Percentiles rank a stretch among this genome's conserved stretches.
phyloP scores from a whole-genome alignment of 2,329 filamentous ascomycete species.

The Chlorencoelia australis region DNA sequence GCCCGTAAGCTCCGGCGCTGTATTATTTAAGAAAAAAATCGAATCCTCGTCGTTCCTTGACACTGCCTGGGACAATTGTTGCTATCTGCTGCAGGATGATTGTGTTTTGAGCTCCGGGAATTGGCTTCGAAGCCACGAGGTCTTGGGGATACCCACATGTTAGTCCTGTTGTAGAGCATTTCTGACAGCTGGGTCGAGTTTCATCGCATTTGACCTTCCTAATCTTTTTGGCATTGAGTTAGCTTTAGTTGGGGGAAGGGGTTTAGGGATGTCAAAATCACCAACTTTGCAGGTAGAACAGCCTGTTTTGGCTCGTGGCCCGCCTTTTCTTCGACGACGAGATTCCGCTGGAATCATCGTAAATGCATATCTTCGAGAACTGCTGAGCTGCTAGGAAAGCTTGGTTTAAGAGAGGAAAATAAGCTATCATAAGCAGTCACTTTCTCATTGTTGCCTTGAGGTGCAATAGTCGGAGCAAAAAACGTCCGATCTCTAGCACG shows the following conservation, averaged over 20 bases:
- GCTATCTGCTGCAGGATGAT: conserved; percentile 12
- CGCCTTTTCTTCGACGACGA: conserved; percentile 1
- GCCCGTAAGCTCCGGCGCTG: conserved; percentile 19
- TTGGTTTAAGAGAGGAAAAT: not conserved
- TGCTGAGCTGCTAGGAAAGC: not conserved
- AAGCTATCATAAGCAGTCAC: not conserved
- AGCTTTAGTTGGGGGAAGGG: not conserved
- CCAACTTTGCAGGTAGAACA: conserved; percentile 8
- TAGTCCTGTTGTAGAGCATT: conserved; percentile 8
- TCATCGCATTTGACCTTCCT: conserved; percentile 13
- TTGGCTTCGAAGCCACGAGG: not conserved
- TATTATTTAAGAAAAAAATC: conserved; percentile 20
- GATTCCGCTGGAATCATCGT: not conserved
- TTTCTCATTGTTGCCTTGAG: not conserved
- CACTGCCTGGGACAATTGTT: conserved; percentile 15
- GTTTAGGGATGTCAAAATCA: no score
- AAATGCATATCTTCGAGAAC: not conserved
- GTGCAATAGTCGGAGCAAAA: not conserved
- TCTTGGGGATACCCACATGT: conserved; percentile 7
- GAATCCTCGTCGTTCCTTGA: conserved; percentile 21
- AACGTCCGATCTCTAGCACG: not conserved
- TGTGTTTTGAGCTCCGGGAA: not conserved
- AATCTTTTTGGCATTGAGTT: conserved; percentile 3
- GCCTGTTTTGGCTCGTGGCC: conserved; percentile 5
- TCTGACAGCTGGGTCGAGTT: conserved; percentile 5